These are phyloP conservation scores for Ophiostoma perfectum DNA, from an alignment of 2,329 filamentous ascomycete species.

Conservation along the genomic window DNA sequence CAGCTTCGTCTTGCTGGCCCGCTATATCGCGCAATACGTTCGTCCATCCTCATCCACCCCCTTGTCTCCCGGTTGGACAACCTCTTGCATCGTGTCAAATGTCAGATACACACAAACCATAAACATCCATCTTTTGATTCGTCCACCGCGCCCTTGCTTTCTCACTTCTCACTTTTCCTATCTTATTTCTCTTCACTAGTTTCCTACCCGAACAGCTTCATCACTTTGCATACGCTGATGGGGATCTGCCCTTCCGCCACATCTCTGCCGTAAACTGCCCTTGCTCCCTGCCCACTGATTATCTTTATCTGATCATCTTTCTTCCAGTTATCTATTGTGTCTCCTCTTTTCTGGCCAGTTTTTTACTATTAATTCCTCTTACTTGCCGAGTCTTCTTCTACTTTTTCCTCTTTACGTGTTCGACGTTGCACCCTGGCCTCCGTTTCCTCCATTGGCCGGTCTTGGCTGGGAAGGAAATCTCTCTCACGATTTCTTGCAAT, in stretches of 20 bases:
- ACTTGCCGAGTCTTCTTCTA: slow-evolving; percentile 6
- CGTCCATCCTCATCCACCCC: background rate
- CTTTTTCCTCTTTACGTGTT: slow-evolving; percentile 8
- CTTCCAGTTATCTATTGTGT: background rate
- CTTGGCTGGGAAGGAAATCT: slow-evolving; percentile 3
- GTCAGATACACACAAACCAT: background rate
- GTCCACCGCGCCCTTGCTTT: background rate
- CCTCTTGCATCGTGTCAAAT: background rate
- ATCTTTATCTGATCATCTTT: slow-evolving; percentile 15
- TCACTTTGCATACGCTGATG: background rate
- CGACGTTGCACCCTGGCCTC: slow-evolving; percentile 1
- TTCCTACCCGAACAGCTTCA: too few relatives aligned
- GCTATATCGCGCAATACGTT: slow-evolving; percentile 2
- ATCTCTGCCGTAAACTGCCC: background rate
- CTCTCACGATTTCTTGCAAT: background rate
- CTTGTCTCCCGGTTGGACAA: background rate
- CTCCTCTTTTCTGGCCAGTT: background rate
- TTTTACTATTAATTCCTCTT: background rate
- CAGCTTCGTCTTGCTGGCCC: background rate
- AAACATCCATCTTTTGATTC: background rate
- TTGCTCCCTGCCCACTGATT: background rate
- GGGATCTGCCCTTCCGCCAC: background rate
- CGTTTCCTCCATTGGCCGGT: background rate
- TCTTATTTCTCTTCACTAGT: background rate
- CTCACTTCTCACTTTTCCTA: background rate